Base-by-base conservation (phyloP, 305 asterid genomes). In the Fraxinus sp. region DNA sequence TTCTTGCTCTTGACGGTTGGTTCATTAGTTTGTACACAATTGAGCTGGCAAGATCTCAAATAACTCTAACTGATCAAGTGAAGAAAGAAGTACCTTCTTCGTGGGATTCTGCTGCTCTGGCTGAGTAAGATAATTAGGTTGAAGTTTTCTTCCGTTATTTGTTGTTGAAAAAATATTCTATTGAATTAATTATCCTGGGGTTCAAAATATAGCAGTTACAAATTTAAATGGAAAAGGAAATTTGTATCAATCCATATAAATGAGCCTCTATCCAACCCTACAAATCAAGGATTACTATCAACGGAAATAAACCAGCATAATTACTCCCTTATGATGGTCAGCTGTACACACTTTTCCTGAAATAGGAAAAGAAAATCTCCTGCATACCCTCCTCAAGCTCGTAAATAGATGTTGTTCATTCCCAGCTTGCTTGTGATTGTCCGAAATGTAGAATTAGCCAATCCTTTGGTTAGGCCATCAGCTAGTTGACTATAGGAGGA, bases 1-100 rank as follows among this genome's bases (percentile, higher is more conserved):
- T 87, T 79, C 98, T 96, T 30, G 98, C 97, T 10, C 95, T 91
- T 83, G 98, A 96, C 84, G 99, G 99, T 74, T 96, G 97, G 97
- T 89, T 89, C 83, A 94, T 94, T 80, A 83, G 93, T 77, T 84
- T 96, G 89, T 94, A 96, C 86, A 96, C 93, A 32, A 90, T 96
- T 82, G 97, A 94, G 89, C 86, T 96, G 87, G 95, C 89, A 62
- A 90, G 93, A 85, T 87, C 91, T 37, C 97, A 92, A 22, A 78
- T 94, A 77, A 83, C 92, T 32, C 90, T 93, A 33, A 92, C 95
- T 73, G 90, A 94, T 86, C 88, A 85, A 72, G 91, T 94, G 85
- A 96, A 92, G 80, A 85, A 88, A 80, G 96, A 96, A 72, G 93
- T 96, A 77, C 98, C 98, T 30, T 55, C 95, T 70, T 86, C 87